Base-by-base conservation (phyloP, 768 basidiomycete genomes). In the Scleroderma citrinum region DNA sequence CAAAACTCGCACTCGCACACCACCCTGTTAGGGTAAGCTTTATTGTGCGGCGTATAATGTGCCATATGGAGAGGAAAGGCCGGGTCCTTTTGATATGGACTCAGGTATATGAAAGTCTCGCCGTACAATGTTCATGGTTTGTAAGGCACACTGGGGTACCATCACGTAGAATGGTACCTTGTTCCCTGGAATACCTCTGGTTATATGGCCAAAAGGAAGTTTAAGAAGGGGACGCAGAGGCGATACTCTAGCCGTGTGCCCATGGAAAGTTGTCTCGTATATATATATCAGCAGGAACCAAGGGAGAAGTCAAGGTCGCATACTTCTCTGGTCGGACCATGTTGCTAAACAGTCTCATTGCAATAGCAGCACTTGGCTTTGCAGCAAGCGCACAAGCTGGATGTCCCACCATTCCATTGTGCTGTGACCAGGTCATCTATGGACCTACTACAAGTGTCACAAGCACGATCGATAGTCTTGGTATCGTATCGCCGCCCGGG, bases 341-440 rank as follows among this genome's bases (percentile, higher is more conserved):
- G 34, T 35, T n/a, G 12, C 34, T n/a, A 35, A 35, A 14, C 34
- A 35, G 5, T 12, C 34, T 42, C 40, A 13, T 42, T 16, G 24
- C 23, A 26, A 10, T 23, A 29, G 40, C 24, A 26, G 24, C 11
- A 6, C 14, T 42, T 6, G 24, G 12, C 40, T 26, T 42, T 13
- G 16, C 6, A 16, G 24, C 24, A 7, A 29, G 23, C 19, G 48
- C 29, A 14, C 50, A 46, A 24, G 16, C 16, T 20, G 20, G 39
- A 34, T 50, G 50, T 35, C 31, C 44, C 17, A 40, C 24, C 38
- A 46, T 34, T 35, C 50, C 45, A 5, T 12, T 51, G 16, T 51
- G 50, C 45, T 51, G 50, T 16, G 17, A 46, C 38, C 23, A 31
- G 20, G 16, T 51, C 30, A 14, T 46, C 26, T 38, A 51, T 19